A percentile compares a stretch with the other conserved stretches of the same genome.
Conservation (phyloP, 1,284 basidiomycete genomes). For the Coniophora puteana region DNA sequence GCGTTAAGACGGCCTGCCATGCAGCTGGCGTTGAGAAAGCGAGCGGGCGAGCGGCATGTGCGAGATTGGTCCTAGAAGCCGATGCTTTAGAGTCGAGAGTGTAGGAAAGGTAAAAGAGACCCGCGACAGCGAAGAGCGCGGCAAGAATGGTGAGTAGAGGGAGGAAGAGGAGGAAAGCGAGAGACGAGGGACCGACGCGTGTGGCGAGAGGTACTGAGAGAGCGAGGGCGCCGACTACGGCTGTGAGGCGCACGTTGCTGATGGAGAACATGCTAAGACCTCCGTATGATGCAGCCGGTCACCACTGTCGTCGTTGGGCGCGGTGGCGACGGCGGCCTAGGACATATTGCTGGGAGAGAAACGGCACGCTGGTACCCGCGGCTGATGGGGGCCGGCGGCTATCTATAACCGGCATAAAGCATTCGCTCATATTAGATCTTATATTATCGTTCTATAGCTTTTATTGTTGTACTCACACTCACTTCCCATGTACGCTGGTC, state of each 20-base stretch:
- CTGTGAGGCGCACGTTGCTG: slow-evolving; percentile 42
- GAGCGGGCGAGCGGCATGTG: slow-evolving; percentile 61
- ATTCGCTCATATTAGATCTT: neutral
- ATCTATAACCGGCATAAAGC: too few relatives aligned
- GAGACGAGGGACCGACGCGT: slow-evolving; percentile 59
- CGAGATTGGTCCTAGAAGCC: slow-evolving; percentile 32
- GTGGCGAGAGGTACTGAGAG: slow-evolving; percentile 48
- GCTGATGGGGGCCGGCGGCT: too few relatives aligned
- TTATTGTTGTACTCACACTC: too few relatives aligned
- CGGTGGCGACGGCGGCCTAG: too few relatives aligned
- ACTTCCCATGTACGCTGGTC: too few relatives aligned
- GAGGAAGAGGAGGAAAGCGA: slow-evolving; percentile 59
- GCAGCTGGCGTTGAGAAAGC: slow-evolving; percentile 87
- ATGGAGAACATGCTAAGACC: too few relatives aligned
- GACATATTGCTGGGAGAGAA: too few relatives aligned
- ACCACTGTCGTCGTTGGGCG: too few relatives aligned
- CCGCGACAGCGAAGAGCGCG: slow-evolving; percentile 44
- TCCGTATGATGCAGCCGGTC: too few relatives aligned
- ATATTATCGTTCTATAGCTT: too few relatives aligned
- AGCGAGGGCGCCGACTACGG: slow-evolving; percentile 50
- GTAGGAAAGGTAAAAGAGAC: slow-evolving; percentile 54
- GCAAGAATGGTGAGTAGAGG: slow-evolving; percentile 53
- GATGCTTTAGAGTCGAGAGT: slow-evolving; percentile 46
- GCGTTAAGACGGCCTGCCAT: slow-evolving; percentile 83
- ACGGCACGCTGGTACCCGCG: too few relatives aligned